These are phyloP conservation scores for Rubroboletus satanas DNA, from an alignment of 768 basidiomycete species.

Conservation along the genomic window DNA sequence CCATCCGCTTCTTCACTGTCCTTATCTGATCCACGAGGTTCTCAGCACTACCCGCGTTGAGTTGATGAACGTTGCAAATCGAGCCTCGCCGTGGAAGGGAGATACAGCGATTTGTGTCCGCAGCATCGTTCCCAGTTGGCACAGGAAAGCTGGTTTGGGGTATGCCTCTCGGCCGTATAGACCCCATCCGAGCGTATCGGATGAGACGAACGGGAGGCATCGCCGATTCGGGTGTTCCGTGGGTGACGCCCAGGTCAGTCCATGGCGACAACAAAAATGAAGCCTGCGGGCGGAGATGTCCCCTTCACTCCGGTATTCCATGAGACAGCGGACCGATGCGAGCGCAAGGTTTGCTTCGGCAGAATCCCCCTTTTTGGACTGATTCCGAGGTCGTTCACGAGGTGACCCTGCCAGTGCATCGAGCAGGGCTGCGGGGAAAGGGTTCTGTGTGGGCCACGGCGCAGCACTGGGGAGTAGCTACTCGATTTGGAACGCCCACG, in stretches of 20 bases:
- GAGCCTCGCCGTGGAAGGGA: constrained; percentile 39
- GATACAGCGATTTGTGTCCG: constrained; percentile 48
- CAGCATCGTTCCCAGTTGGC: constrained; percentile 34
- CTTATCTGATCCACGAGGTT: constrained; percentile 36
- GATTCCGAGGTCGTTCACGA: constrained; percentile 53
- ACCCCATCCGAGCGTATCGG: constrained; percentile 27
- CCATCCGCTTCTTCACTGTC: constrained; percentile 22
- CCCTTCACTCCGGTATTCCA: constrained; percentile 37
- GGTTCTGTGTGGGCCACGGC: constrained; percentile 41
- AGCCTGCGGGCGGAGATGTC: constrained; percentile 11
- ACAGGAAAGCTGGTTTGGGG: constrained; percentile 39
- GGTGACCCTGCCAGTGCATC: constrained; percentile 65
- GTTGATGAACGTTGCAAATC: constrained; percentile 30
- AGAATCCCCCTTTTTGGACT: constrained; percentile 58
- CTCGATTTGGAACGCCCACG: constrained; percentile 54
- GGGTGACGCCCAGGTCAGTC: constrained; percentile 8
- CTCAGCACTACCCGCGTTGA: constrained; percentile 28
- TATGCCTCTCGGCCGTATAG: constrained; percentile 27
- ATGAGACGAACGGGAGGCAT: constrained; percentile 5
- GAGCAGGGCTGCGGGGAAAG: constrained; percentile 68
- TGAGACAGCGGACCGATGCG: constrained; percentile 54
- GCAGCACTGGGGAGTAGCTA: constrained; percentile 54
- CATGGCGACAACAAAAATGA: constrained; percentile 20
- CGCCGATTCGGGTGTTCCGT: constrained; percentile 12
- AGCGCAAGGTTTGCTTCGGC: constrained; percentile 67